Percentiles rank a stretch among this genome's conserved stretches.
phyloP scores from a whole-genome alignment of 1,139 yeast genomes.

The Komagataea norvegica region DNA sequence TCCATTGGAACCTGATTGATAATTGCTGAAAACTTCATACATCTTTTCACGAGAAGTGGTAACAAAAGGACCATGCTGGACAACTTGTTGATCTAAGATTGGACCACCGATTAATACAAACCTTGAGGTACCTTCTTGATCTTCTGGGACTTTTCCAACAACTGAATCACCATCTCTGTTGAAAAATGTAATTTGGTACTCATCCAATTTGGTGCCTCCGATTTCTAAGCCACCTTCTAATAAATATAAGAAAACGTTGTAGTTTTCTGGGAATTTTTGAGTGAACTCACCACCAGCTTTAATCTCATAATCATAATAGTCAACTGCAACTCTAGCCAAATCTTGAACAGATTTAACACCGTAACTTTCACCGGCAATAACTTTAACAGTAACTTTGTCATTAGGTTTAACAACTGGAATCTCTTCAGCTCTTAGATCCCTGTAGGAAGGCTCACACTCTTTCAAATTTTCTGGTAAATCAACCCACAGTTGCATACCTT shows the following conservation, averaged over 20 bases:
- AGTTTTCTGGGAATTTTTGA: slow-evolving; percentile 58
- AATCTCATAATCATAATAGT: slow-evolving; percentile 64
- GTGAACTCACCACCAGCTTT: slow-evolving; percentile 64
- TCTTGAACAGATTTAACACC: slow-evolving; percentile 73
- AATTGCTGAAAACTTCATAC: slow-evolving; percentile 64
- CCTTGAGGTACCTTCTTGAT: slow-evolving; percentile 31
- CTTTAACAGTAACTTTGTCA: slow-evolving; percentile 64
- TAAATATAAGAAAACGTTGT: slow-evolving; percentile 70
- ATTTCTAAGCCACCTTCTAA: slow-evolving; percentile 58
- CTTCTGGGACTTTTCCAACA: slow-evolving; percentile 44
- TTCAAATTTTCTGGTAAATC: slow-evolving; percentile 74
- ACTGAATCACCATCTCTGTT: slow-evolving; percentile 59
- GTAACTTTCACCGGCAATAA: slow-evolving; percentile 72
- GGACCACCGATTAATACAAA: slow-evolving; percentile 77
- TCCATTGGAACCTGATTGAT: slow-evolving; percentile 63
- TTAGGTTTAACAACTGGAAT: slow-evolving; percentile 66
- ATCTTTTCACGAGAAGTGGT: slow-evolving; percentile 62
- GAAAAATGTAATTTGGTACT: slow-evolving; percentile 58
- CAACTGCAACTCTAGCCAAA: slow-evolving; percentile 80
- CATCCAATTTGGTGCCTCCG: slow-evolving; percentile 40
- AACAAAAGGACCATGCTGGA: slow-evolving; percentile 90
- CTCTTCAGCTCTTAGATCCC: slow-evolving; percentile 69
- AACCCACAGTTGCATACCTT: slow-evolving; percentile 89
- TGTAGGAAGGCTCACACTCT: slow-evolving; percentile 69
- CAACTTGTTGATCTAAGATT: slow-evolving; percentile 68